Conservation (phyloP, 345 rosid genomes). For the Citrus inodora region DNA sequence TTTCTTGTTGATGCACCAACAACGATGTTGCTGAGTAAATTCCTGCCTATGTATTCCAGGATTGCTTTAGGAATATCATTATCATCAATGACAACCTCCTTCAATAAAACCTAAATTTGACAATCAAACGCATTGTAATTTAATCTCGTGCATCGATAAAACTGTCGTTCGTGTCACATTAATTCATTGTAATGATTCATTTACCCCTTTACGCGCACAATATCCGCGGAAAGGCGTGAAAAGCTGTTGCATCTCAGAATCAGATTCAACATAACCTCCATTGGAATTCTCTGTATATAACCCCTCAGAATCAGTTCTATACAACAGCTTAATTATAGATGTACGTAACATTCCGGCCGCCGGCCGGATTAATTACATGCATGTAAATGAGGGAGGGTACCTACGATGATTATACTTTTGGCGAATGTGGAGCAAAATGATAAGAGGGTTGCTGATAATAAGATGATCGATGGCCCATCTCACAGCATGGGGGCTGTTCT, state of each 20-base stretch:
- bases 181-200: too few species aligned
- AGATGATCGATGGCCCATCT: conserved; percentile 89
- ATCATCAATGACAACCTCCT: conserved; percentile 63
- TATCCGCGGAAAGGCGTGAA: conserved; percentile 70
- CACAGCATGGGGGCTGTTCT: conserved; percentile 78
- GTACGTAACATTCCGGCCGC: neutral
- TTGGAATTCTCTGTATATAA: conserved; percentile 25
- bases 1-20: conserved; percentile 64
- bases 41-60: conserved; percentile 51
- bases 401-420: conserved; percentile 54
- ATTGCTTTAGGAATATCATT: conserved; percentile 55
- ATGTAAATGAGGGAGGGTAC: conserved; percentile 30
- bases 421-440: conserved; percentile 62
- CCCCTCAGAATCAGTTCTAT: neutral
- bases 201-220: conserved; percentile 86
- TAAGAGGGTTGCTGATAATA: conserved; percentile 25
- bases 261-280: conserved; percentile 22
- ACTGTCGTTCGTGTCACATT: neutral
- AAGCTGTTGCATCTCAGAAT: conserved; percentile 39
- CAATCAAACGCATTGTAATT: neutral
- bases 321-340: neutral
- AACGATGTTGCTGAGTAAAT: conserved; percentile 52
- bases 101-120: conserved; percentile 45
- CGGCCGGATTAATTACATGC: too few species aligned
- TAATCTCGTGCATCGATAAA: neutral